Evolutionary conservation across 2,329 filamentous ascomycete genomes (phyloP).

Genomic region (Cryphonectria japonica): DNA sequence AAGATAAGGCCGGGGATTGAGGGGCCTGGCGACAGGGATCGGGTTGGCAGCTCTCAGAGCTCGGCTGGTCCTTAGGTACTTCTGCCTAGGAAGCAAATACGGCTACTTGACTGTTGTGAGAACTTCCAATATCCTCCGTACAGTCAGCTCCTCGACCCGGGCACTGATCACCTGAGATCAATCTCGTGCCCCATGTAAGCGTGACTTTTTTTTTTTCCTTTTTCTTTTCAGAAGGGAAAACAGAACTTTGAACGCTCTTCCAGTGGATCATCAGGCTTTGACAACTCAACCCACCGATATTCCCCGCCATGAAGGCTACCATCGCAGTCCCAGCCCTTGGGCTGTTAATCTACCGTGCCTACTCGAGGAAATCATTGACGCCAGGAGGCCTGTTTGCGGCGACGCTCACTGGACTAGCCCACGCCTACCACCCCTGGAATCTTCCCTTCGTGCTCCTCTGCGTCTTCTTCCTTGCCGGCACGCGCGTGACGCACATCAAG

Average conservation of each 20-base stretch:
- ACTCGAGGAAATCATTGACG: conserved; percentile 77
- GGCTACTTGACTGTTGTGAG: not conserved
- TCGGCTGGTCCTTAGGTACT: not conserved
- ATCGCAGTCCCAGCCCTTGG: conserved; percentile 62
- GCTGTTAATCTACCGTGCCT: conserved; percentile 68
- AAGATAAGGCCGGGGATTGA: not conserved
- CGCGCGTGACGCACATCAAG: conserved; percentile 86
- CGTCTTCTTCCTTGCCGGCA: conserved; percentile 87
- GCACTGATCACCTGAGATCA: not conserved
- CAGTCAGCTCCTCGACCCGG: not conserved
- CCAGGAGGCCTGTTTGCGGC: conserved; percentile 74
- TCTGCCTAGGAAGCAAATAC: not conserved
- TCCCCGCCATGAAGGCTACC: conserved; percentile 56
- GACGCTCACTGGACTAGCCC: conserved; percentile 72
- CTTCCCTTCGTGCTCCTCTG: conserved; percentile 84
- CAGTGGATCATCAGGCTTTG: too few relatives aligned
- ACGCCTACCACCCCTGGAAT: conserved; percentile 92
- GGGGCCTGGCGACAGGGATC: not conserved
- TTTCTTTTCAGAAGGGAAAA: too few relatives aligned
- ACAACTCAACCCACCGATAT: too few relatives aligned
- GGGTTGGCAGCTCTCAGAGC: not conserved
- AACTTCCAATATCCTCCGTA: not conserved
- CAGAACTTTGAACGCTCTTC: not conserved
- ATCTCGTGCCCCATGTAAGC: not conserved
- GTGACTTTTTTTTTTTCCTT: not conserved